Conservation (phyloP, 805 yeast species). For the Torulaspora franciscae region DNA sequence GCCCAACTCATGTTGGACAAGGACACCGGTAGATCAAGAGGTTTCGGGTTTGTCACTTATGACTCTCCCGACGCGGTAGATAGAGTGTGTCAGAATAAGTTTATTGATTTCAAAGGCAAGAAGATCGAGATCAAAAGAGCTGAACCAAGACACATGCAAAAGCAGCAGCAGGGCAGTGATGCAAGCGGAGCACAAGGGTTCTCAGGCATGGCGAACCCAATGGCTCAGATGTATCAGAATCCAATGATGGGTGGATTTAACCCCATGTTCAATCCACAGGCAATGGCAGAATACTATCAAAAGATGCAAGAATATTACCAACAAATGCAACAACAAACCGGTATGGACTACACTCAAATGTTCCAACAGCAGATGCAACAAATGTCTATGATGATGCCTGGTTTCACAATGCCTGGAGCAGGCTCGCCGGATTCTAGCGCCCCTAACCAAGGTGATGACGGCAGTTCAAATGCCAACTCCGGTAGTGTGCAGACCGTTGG, state of each 20-base stretch:
- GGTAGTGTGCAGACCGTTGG: constrained; percentile 33
- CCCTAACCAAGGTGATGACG: constrained; percentile 20
- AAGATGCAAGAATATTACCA: constrained; percentile 50
- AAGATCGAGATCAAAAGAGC: constrained; percentile 81
- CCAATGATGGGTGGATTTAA: constrained; percentile 36
- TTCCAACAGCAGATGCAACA: constrained; percentile 37
- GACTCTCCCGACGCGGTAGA: constrained; percentile 94
- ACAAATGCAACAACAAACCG: constrained; percentile 36
- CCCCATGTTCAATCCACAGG: constrained; percentile 43
- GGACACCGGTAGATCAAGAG: constrained; percentile 94
- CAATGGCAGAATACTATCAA: constrained; percentile 60
- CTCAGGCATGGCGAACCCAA: constrained; percentile 24
- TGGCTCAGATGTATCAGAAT: constrained; percentile 33
- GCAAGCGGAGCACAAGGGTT: constrained; percentile 7
- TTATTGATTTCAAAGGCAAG: constrained; percentile 78
- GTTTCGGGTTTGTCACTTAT: constrained; percentile 94
- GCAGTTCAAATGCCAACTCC: constrained; percentile 17
- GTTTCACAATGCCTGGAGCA: constrained; percentile 22
- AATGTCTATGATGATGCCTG: constrained; percentile 34
- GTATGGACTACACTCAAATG: constrained; percentile 34
- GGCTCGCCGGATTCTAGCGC: constrained; percentile 21
- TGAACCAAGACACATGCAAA: constrained; percentile 71
- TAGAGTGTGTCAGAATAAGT: constrained; percentile 74
- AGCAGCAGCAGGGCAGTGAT: constrained; percentile 35
- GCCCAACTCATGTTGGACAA: constrained; percentile 96